A percentile compares a stretch with the other conserved stretches of the same genome.
Evolutionary conservation across 2,329 filamentous ascomycete genomes (phyloP).

Genomic region (Fusarium nisikadoi): DNA sequence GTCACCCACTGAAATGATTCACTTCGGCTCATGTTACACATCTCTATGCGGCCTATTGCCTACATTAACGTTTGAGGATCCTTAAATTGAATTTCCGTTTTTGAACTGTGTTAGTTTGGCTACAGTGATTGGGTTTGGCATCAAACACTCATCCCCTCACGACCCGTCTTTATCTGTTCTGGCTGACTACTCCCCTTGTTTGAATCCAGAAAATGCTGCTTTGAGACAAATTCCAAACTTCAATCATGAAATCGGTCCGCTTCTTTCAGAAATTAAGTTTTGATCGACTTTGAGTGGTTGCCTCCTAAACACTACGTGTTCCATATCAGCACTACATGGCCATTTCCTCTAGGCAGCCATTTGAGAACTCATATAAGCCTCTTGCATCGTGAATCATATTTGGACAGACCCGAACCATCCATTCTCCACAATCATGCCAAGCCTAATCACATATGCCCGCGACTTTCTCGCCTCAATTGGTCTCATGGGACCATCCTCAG

Average conservation of each 20-base stretch:
- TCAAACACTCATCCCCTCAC: neutral
- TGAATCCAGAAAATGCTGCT: neutral
- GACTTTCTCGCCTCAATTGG: neutral
- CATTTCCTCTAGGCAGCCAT: neutral
- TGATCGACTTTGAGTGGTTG: accelerated
- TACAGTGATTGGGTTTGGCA: neutral
- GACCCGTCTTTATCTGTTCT: no score
- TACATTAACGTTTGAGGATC: accelerated
- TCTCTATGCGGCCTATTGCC: neutral
- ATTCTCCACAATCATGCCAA: accelerated
- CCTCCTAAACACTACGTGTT: neutral
- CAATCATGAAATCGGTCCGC: neutral
- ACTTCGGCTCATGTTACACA: neutral
- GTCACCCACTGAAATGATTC: neutral
- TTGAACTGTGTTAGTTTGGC: no score
- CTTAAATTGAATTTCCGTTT: accelerated
- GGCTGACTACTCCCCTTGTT: no score
- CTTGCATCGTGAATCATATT: neutral
- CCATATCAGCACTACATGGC: neutral
- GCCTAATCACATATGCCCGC: neutral
- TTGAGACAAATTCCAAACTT: neutral
- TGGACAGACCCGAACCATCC: accelerated
- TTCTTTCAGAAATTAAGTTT: accelerated
- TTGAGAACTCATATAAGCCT: neutral
- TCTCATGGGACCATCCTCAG: neutral